Base-by-base conservation (phyloP, 176 grass and related monocot genomes). In the Carex pumila region DNA sequence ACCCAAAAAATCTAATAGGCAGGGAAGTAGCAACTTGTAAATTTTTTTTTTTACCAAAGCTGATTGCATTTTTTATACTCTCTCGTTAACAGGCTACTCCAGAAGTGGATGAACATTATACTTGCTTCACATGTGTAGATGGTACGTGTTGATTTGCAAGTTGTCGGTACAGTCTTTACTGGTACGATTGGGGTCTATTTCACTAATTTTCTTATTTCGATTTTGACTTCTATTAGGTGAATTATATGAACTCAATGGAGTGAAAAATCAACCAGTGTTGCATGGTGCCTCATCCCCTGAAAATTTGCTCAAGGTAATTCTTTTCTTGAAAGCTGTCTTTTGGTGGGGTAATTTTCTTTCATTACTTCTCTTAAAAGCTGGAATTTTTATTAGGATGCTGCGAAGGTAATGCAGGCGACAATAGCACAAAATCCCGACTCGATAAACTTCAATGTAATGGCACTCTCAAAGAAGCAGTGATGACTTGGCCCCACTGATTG, bases 41-140 rank as follows among this genome's bases (percentile, higher is more conserved):
- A 32, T 61, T 61, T 10, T 22, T 57, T 81, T 89, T 68, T 65
- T 11, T 43, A 37, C 61, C 22, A 31, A 34, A 77, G 30, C 25
- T 71, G 82, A 14, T 39, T 34, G 39, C 50, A 34, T 83, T 19
- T 81, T 37, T 70, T 71, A 63, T 83, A 67, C 63, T 62, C 71
- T 57, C 83, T 83, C 56, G 25, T 57, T 84, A 19, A 59, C 81
- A 97, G 95, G 90, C 92, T 21, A 91, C 76, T 80, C 85, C 88
- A 76, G 85, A 89, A 31, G 95, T 98, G 30, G 76, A 88, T 30
- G 89, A 98, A 82, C 92, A 94, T 81, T 94, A 93, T 73, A 89
- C 94, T 81, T 98, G 95, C 81, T 98, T 94, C 80, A 90, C 95
- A 45, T 98, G 90, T 76, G 90, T 94, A 64, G 95, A 98, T 87